Conservation (phyloP, 2,329 filamentous ascomycete genomes). For the Claviceps digitariae region DNA sequence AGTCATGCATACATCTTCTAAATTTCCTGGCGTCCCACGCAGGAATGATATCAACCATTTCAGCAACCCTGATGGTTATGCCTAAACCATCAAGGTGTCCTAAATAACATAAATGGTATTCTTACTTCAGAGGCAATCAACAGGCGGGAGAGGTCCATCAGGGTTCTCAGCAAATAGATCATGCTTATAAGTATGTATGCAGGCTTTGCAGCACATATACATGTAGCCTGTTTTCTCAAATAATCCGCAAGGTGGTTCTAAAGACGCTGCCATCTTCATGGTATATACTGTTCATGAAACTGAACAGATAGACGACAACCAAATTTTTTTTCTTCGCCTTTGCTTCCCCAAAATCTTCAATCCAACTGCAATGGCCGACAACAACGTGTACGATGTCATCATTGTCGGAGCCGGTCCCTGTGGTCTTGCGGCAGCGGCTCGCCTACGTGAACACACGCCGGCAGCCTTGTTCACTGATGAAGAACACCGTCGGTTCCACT, state of each 20-base stretch:
- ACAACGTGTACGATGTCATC: slow-evolving; percentile 47
- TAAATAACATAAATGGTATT: not conserved
- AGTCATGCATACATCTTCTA: not conserved
- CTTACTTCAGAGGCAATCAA: not conserved
- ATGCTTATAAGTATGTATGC: not conserved
- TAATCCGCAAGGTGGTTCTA: not conserved
- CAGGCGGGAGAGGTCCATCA: not conserved
- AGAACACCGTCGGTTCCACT: slow-evolving; percentile 69
- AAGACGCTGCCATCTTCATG: not conserved
- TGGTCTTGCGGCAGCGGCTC: slow-evolving; percentile 59
- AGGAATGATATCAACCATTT: not conserved
- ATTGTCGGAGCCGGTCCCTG: slow-evolving; percentile 65
- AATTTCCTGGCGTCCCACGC: not conserved
- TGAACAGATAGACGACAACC: no score
- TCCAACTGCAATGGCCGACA: not conserved
- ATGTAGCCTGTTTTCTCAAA: not conserved
- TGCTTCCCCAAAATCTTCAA: not conserved
- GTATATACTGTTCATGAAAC: not conserved
- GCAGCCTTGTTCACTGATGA: slow-evolving; percentile 73
- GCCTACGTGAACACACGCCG: slow-evolving; percentile 58
- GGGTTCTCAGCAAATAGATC: not conserved
- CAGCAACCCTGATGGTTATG: slow-evolving; percentile 5
- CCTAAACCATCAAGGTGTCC: slow-evolving; percentile 5
- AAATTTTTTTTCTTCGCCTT: not conserved
- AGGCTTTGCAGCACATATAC: not conserved